A percentile compares a stretch with the other conserved stretches of the same genome.
These are phyloP conservation scores for Kalaharituber pfeilii DNA, from an alignment of 2,329 filamentous ascomycete species.

Conservation along the genomic window DNA sequence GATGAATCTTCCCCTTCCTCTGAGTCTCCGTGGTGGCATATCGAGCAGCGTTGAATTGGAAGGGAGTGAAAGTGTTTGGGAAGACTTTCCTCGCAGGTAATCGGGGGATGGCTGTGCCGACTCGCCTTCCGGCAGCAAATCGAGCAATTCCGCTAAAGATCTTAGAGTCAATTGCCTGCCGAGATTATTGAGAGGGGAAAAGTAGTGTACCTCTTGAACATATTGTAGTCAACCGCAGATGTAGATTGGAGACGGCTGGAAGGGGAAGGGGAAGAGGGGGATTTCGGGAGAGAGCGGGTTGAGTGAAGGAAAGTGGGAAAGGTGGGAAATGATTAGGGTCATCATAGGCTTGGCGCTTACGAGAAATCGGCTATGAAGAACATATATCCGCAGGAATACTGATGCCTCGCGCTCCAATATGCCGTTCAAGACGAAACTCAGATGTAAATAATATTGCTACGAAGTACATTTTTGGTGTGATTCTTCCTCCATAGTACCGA, in stretches of 20 bases:
- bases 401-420: too few species aligned
- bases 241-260: constrained; percentile 11
- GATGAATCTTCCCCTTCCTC: constrained; percentile 46
- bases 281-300: constrained; percentile 2
- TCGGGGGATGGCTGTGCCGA: constrained; percentile 34
- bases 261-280: constrained; percentile 18
- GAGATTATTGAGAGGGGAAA: background rate
- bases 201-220: constrained; percentile 58
- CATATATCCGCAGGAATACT: too few species aligned
- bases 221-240: constrained; percentile 25
- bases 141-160: constrained; percentile 44
- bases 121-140: constrained; percentile 26
- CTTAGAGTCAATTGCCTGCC: background rate
- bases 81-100: constrained; percentile 37
- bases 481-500: too few species aligned
- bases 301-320: background rate
- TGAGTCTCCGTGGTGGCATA: constrained; percentile 38
- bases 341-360: background rate
- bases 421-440: too few species aligned
- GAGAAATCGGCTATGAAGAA: constrained; percentile 1
- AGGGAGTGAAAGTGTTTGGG: constrained; percentile 35
- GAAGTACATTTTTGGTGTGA: too few species aligned
- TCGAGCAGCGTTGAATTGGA: constrained; percentile 42
- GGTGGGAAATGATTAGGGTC: background rate
- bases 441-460: too few species aligned